phyloP scores from a whole-genome alignment of 768 basidiomycete genomes.

The Hygrophorus pudorinus region DNA sequence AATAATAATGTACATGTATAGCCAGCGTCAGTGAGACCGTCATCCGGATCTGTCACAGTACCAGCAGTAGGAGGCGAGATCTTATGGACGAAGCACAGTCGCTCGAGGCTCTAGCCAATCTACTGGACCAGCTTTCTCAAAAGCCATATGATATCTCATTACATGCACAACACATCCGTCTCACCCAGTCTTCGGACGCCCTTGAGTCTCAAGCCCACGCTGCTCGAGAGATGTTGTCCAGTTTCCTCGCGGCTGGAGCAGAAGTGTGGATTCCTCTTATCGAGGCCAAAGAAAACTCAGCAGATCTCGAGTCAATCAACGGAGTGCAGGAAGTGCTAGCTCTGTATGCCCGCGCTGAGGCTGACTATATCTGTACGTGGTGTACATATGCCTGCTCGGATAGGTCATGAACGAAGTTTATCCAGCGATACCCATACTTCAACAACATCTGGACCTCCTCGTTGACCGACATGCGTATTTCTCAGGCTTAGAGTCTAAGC shows the following conservation, averaged over 20 bases:
- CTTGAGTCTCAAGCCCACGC: slow-evolving; percentile 48
- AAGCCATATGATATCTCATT: slow-evolving; percentile 52
- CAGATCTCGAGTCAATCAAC: slow-evolving; percentile 40
- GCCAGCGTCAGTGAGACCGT: no score
- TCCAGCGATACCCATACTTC: slow-evolving; percentile 66
- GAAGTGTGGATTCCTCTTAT: slow-evolving; percentile 71
- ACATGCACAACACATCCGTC: slow-evolving; percentile 57
- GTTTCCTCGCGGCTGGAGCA: slow-evolving; percentile 53
- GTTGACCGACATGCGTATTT: slow-evolving; percentile 32
- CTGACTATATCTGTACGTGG: slow-evolving; percentile 69
- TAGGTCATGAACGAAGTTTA: slow-evolving; percentile 7
- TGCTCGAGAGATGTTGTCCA: slow-evolving; percentile 59
- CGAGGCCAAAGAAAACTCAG: slow-evolving; percentile 36
- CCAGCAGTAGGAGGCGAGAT: no score
- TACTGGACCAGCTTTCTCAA: slow-evolving; percentile 48
- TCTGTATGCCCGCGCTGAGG: slow-evolving; percentile 56
- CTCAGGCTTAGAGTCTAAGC: slow-evolving; percentile 26
- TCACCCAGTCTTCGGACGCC: slow-evolving; percentile 44
- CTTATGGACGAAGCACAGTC: slow-evolving; percentile 55
- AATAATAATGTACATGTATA: no score
- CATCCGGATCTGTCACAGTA: no score
- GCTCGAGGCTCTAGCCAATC: slow-evolving; percentile 52
- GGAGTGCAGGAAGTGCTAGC: slow-evolving; percentile 47
- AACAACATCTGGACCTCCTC: slow-evolving; percentile 58
- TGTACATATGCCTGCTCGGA: slow-evolving; percentile 7